Percentiles rank a stretch among this genome's conserved stretches.
phyloP scores from a whole-genome alignment of 2,329 filamentous ascomycete species.

The Xylariaceae sp. region DNA sequence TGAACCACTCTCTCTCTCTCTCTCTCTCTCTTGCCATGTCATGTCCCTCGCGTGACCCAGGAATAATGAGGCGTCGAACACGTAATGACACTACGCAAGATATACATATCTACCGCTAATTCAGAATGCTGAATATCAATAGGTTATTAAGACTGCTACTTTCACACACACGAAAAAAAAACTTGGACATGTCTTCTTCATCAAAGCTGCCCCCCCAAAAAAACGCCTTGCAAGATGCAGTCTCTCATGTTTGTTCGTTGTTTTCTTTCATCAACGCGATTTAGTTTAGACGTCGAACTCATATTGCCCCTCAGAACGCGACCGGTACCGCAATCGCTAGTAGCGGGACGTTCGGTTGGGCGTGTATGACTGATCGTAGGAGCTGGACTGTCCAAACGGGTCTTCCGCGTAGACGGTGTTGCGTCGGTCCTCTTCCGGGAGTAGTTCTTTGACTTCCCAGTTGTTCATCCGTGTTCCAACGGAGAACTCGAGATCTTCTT shows the following conservation, averaged over 20 bases:
- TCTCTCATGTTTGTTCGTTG: neutral
- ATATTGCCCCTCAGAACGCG: slow-evolving; percentile 4
- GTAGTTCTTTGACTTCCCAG: slow-evolving; percentile 94
- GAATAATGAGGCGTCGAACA: neutral
- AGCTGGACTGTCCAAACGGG: slow-evolving; percentile 45
- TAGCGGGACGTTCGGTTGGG: slow-evolving; percentile 31
- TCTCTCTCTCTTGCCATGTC: neutral
- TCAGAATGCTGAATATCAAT: slow-evolving; percentile 16
- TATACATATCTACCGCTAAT: slow-evolving; percentile 14
- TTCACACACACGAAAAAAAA: slow-evolving; percentile 10
- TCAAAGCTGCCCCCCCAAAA: slow-evolving; percentile 14
- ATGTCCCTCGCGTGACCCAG: neutral
- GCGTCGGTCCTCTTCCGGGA: slow-evolving; percentile 74
- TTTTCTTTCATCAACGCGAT: neutral
- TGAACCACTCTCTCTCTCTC: too few species aligned
- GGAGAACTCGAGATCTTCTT: slow-evolving; percentile 96
- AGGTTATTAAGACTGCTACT: slow-evolving; percentile 9
- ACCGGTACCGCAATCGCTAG: slow-evolving; percentile 21
- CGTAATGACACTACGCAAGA: neutral
- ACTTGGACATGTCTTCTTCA: slow-evolving; percentile 7
- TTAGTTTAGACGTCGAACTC: slow-evolving; percentile 1
- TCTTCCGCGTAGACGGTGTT: slow-evolving; percentile 67
- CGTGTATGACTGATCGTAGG: slow-evolving; percentile 47
- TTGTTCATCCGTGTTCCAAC: slow-evolving; percentile 93
- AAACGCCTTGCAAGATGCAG: slow-evolving; percentile 27